Percentiles rank a stretch among this genome's conserved stretches.
These are phyloP conservation scores for Beauveria bassiana DNA, from an alignment of 2,329 filamentous ascomycete species.

Conservation along the genomic window DNA sequence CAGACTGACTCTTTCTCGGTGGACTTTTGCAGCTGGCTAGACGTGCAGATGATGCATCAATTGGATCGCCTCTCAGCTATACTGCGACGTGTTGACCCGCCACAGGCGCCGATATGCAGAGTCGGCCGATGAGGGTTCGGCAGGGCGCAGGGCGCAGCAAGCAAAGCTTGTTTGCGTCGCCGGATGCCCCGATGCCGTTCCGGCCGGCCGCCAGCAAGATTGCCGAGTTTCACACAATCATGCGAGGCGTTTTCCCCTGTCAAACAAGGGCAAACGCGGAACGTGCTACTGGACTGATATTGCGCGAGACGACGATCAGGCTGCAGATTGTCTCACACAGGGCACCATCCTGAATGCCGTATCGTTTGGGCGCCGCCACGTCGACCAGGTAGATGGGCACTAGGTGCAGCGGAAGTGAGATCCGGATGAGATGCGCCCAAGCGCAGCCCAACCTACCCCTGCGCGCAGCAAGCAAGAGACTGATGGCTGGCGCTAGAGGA, in stretches of 20 bases:
- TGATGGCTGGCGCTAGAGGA: background rate
- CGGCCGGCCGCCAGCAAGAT: background rate
- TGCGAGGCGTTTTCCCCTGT: background rate
- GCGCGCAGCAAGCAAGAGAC: background rate
- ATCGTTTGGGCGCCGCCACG: background rate
- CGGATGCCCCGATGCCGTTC: background rate
- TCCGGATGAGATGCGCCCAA: constrained; percentile 5
- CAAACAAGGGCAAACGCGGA: background rate
- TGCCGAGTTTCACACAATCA: background rate
- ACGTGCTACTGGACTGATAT: background rate
- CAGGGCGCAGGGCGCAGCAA: background rate
- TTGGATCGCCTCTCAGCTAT: background rate
- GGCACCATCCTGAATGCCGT: background rate
- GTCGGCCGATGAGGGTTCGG: background rate
- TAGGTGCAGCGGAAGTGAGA: constrained; percentile 3
- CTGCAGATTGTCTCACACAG: background rate
- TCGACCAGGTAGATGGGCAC: background rate
- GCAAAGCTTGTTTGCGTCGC: background rate
- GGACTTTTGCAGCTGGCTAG: background rate
- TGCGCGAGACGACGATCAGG: background rate
- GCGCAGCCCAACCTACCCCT: background rate
- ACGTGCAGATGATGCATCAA: background rate
- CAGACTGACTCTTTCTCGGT: background rate
- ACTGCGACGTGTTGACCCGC: background rate
- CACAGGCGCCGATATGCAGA: background rate